Conservation (phyloP, 1,284 basidiomycete genomes). For the Leccinum subrobustum region DNA sequence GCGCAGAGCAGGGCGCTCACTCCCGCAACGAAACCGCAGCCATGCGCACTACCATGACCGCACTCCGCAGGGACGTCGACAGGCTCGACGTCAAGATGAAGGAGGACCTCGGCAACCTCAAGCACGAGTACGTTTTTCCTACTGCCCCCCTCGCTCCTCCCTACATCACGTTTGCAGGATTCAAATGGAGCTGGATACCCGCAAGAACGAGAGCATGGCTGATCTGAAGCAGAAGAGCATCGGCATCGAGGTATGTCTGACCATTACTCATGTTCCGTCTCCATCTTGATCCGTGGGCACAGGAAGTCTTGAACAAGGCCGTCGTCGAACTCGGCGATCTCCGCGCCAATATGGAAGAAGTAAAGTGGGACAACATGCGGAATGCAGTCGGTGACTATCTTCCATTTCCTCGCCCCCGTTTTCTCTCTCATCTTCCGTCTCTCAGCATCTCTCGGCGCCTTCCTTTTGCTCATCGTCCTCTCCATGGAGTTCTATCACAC, state of each 20-base stretch:
- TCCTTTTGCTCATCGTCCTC: slow-evolving; percentile 64
- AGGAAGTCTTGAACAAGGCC: slow-evolving; percentile 84
- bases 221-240: slow-evolving; percentile 89
- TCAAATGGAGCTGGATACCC: slow-evolving; percentile 93
- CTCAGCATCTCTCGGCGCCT: slow-evolving; percentile 60
- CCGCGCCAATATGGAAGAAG: slow-evolving; percentile 83
- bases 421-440: slow-evolving; percentile 4
- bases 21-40: slow-evolving; percentile 85
- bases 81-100: slow-evolving; percentile 88
- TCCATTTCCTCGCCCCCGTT: neutral
- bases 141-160: neutral
- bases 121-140: slow-evolving; percentile 75
- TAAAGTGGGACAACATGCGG: slow-evolving; percentile 90
- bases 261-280: neutral
- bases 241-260: slow-evolving; percentile 71
- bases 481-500: slow-evolving; percentile 60
- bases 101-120: slow-evolving; percentile 86
- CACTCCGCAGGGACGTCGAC: slow-evolving; percentile 88
- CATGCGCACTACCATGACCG: slow-evolving; percentile 71
- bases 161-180: slow-evolving; percentile 49
- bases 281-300: slow-evolving; percentile 7
- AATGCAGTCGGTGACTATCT: slow-evolving; percentile 72
- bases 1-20: slow-evolving; percentile 83
- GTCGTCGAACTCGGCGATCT: slow-evolving; percentile 85
- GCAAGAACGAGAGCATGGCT: slow-evolving; percentile 90